A percentile compares a stretch with the other conserved stretches of the same genome.
phyloP scores from a whole-genome alignment of 2,329 filamentous ascomycete genomes.

The Volutella citrinella region DNA sequence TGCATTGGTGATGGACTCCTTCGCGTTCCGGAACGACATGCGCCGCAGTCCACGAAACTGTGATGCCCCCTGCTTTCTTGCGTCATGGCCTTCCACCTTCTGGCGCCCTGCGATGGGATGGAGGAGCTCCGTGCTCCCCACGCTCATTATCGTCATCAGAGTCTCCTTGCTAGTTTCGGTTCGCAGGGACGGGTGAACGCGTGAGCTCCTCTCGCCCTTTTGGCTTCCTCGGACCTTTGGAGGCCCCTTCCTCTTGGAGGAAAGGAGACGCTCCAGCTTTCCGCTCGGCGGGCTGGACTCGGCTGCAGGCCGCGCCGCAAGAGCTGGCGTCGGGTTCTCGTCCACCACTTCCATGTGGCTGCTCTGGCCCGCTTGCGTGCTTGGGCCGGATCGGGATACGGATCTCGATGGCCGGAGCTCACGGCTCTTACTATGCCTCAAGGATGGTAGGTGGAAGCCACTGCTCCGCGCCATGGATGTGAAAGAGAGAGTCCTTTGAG shows the following conservation, averaged over 20 bases:
- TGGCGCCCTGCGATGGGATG: too few relatives aligned
- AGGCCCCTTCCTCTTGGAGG: conserved; percentile 17
- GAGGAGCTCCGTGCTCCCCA: conserved; percentile 41
- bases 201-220: conserved; percentile 23
- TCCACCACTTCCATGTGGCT: background rate
- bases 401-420: conserved; percentile 13
- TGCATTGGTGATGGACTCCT: conserved; percentile 15
- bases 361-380: conserved; percentile 1
- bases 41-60: conserved; percentile 20
- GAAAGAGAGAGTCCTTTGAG: conserved; percentile 12
- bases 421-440: conserved; percentile 15
- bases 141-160: conserved; percentile 48
- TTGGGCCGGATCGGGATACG: conserved; percentile 7
- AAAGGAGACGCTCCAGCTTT: conserved; percentile 17
- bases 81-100: background rate
- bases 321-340: background rate
- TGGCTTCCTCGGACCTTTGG: conserved; percentile 14
- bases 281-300: conserved; percentile 4
- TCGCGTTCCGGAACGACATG: conserved; percentile 4
- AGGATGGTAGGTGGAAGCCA: conserved; percentile 17
- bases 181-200: conserved; percentile 35
- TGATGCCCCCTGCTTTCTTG: background rate
- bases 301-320: background rate
- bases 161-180: conserved; percentile 45
- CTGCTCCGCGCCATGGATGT: conserved; percentile 15